Evolutionary conservation across 1,139 yeast species (phyloP).

Genomic region (Yamadazyma trypodendri): DNA sequence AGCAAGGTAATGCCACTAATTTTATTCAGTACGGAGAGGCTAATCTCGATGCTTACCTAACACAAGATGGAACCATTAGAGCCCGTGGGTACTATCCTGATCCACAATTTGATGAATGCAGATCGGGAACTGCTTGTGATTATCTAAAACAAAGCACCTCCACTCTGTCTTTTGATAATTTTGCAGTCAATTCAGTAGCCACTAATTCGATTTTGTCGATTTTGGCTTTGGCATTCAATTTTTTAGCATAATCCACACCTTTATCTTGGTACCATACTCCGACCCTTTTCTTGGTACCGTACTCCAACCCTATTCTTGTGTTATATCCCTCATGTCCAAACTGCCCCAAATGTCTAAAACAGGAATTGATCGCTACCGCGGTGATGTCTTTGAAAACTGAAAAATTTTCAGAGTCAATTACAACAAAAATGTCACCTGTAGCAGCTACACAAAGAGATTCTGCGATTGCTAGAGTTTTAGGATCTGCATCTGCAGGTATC

Average conservation of each 20-base stretch:
- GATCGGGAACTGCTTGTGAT: slow-evolving; percentile 6
- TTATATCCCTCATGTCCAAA: background rate
- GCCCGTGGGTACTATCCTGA: slow-evolving; percentile 9
- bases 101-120: slow-evolving; percentile 8
- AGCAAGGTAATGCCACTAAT: slow-evolving; percentile 3
- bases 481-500: slow-evolving; percentile 97
- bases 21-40: slow-evolving; percentile 5
- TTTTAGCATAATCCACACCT: slow-evolving; percentile 1
- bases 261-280: background rate
- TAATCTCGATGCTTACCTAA: slow-evolving; percentile 5
- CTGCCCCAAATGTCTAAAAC: background rate
- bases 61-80: slow-evolving; percentile 1
- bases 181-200: background rate
- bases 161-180: background rate
- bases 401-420: slow-evolving; percentile 1
- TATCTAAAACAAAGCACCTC: slow-evolving; percentile 3
- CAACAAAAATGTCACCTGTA: slow-evolving; percentile 15
- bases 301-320: too few relatives aligned
- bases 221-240: slow-evolving; percentile 2
- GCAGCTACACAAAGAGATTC: slow-evolving; percentile 65
- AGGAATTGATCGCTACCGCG: slow-evolving; percentile 6
- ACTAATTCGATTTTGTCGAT: background rate
- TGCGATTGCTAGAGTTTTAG: slow-evolving; percentile 86
- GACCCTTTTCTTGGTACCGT: too few relatives aligned
- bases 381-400: slow-evolving; percentile 3